Evolutionary conservation across 768 basidiomycete species (phyloP), one percentile per base, ranked within the genome.

Genomic region (Phylloporus rhodoxanthus): DNA sequence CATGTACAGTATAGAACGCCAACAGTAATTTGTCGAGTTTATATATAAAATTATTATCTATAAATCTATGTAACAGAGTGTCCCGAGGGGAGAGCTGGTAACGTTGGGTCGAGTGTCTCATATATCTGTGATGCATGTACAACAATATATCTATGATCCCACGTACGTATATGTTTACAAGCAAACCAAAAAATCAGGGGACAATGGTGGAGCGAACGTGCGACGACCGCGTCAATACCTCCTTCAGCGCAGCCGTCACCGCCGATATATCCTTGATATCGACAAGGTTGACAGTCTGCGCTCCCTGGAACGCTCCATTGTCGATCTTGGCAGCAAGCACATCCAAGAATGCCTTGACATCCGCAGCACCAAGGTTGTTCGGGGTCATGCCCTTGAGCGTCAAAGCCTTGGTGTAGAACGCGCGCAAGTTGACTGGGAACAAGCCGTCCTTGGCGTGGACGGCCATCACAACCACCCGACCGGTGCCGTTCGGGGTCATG

Each of bases 381-480:
- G 67, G 68, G 33, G 34, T 48, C 65, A 68, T 66, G 1, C 67
- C 67, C 44, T 57, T 68, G 48, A 68, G 52, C 1, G 66, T 64
- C 34, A 68, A 21, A 8, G 59, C 53, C 25, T 65, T 65, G n/a
- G 57, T 59, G 37, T 67, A 67, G 30, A 69, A 62, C 0, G 64
- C 52, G 10, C 67, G 67, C 56, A 70, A 15, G 36, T 66, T 36
- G 41, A 68, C 38, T 1, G 61, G 58, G 44, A 68, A 68, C 45
- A 63, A 5, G 26, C 64, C 62, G 10, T 68, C 68, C 20, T 63
- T 58, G 8, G 69, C 54, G 28, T 68, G 67, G 1, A 61, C 68
- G 13, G 67, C 69, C 67, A 68, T 68, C 7, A 68, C 64, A 32
- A 68, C 62, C 5, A 61, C 69, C 9, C 69, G 66, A 0, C 69